Evolutionary conservation across 768 basidiomycete genomes (phyloP).

Genomic region (Bullera alba): DNA sequence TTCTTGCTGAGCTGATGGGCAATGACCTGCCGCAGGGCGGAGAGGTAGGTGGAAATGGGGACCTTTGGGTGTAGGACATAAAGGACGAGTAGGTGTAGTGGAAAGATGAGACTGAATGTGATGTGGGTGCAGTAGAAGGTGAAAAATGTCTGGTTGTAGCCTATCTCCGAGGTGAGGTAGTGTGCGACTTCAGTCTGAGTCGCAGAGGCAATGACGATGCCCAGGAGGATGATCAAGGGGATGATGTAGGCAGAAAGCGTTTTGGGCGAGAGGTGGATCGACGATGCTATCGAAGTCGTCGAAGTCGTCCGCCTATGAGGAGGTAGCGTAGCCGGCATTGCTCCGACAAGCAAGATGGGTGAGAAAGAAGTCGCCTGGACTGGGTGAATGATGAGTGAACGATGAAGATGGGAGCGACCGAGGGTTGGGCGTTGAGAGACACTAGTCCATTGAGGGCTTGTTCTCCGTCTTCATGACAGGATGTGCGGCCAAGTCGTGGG

Average conservation of each 20-base stretch:
- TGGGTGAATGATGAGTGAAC: too few relatives aligned
- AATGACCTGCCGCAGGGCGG: slow-evolving; percentile 50
- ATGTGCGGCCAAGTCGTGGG: too few relatives aligned
- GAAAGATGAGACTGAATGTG: slow-evolving; percentile 66
- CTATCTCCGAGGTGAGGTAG: slow-evolving; percentile 68
- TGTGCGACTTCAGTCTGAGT: slow-evolving; percentile 43
- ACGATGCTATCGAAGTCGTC: background rate
- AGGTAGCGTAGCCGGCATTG: too few relatives aligned
- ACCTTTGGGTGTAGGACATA: slow-evolving; percentile 49
- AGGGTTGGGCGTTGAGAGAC: too few relatives aligned
- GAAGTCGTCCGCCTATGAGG: slow-evolving; percentile 2
- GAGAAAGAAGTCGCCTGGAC: too few relatives aligned
- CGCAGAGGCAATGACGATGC: slow-evolving; percentile 37
- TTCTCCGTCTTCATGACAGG: too few relatives aligned
- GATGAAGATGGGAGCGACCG: too few relatives aligned
- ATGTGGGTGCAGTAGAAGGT: slow-evolving; percentile 81
- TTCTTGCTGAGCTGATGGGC: slow-evolving; percentile 52
- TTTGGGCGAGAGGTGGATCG: background rate
- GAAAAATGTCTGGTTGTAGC: slow-evolving; percentile 57
- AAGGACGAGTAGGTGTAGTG: slow-evolving; percentile 69
- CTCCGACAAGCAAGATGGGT: too few relatives aligned
- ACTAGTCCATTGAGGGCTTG: too few relatives aligned
- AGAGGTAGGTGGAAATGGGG: slow-evolving; percentile 52
- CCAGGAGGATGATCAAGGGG: slow-evolving; percentile 29
- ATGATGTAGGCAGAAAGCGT: slow-evolving; percentile 11